phyloP scores from a whole-genome alignment of 768 basidiomycete genomes.

The Kwoniella botswanensis region DNA sequence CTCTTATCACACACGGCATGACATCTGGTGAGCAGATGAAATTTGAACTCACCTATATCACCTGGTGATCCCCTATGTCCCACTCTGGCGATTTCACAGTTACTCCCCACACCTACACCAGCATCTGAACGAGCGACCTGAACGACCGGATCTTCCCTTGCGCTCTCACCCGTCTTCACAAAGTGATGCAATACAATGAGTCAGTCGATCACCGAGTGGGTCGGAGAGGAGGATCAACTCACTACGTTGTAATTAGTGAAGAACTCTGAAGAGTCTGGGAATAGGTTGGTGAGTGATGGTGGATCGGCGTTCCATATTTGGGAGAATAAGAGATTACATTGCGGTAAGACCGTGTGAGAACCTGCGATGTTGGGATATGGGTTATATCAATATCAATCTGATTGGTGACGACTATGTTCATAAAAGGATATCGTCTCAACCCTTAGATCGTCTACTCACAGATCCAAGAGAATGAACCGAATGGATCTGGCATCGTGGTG shows the following conservation, averaged over 20 bases:
- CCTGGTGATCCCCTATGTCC: slow-evolving; percentile 62
- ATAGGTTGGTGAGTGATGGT: slow-evolving; percentile 38
- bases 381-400: too few species aligned
- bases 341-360: slow-evolving; percentile 66
- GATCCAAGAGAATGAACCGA: slow-evolving; percentile 76
- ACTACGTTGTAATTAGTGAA: slow-evolving; percentile 37
- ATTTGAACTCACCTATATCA: slow-evolving; percentile 67
- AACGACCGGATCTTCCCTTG: slow-evolving; percentile 61
- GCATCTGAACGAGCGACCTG: slow-evolving; percentile 62
- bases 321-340: slow-evolving; percentile 93
- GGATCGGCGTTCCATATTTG: slow-evolving; percentile 64
- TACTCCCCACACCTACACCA: slow-evolving; percentile 80
- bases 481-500: slow-evolving; percentile 48
- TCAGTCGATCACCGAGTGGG: slow-evolving; percentile 17
- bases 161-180: slow-evolving; percentile 22
- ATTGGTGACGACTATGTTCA: too few species aligned
- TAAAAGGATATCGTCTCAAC: too few species aligned
- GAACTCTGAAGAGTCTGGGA: slow-evolving; percentile 32
- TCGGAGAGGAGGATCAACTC: slow-evolving; percentile 16
- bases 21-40: too few species aligned
- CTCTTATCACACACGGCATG: too few species aligned
- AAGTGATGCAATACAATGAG: background rate
- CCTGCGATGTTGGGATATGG: slow-evolving; percentile 22
- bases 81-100: slow-evolving; percentile 74
- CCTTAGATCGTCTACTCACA: slow-evolving; percentile 30